These are phyloP conservation scores for Macrolepiota dolichaula DNA, from an alignment of 768 basidiomycete genomes.

Conservation along the genomic window DNA sequence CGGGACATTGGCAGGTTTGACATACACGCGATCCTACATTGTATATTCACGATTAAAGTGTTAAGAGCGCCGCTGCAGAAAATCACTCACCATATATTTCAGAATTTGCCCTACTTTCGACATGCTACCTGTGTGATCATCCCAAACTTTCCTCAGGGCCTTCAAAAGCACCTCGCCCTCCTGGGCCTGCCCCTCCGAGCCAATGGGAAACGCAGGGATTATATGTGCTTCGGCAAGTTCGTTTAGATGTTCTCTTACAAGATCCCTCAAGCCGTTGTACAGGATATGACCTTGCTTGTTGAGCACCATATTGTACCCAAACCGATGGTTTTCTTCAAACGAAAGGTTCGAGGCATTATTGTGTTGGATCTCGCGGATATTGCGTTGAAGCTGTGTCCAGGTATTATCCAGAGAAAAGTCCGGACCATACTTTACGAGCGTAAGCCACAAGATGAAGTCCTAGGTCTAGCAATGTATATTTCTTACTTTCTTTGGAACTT, in stretches of 20 bases:
- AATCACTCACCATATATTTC: conserved; percentile 84
- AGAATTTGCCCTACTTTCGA: conserved; percentile 83
- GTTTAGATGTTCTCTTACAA: conserved; percentile 83
- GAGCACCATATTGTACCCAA: conserved; percentile 92
- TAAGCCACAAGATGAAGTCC: background rate
- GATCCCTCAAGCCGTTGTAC: conserved; percentile 78
- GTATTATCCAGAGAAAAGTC: conserved; percentile 79
- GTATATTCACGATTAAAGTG: background rate
- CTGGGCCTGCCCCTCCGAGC: conserved; percentile 66
- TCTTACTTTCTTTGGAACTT: conserved; percentile 44
- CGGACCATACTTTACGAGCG: conserved; percentile 56
- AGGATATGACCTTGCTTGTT: conserved; percentile 80
- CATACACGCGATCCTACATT: conserved; percentile 85
- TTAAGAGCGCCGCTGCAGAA: background rate
- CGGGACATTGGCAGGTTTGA: conserved; percentile 69
- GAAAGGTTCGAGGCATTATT: conserved; percentile 84
- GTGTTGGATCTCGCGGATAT: conserved; percentile 92
- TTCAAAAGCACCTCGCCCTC: conserved; percentile 87
- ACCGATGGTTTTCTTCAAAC: conserved; percentile 84
- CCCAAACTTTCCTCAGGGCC: conserved; percentile 83
- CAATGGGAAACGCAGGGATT: conserved; percentile 76
- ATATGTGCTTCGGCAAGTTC: conserved; percentile 72
- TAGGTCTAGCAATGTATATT: background rate
- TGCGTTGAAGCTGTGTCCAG: conserved; percentile 76
- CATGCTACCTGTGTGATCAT: conserved; percentile 90